phyloP scores from a whole-genome alignment of 495 filamentous ascomycete species.

The Chlorociboria aeruginascens region DNA sequence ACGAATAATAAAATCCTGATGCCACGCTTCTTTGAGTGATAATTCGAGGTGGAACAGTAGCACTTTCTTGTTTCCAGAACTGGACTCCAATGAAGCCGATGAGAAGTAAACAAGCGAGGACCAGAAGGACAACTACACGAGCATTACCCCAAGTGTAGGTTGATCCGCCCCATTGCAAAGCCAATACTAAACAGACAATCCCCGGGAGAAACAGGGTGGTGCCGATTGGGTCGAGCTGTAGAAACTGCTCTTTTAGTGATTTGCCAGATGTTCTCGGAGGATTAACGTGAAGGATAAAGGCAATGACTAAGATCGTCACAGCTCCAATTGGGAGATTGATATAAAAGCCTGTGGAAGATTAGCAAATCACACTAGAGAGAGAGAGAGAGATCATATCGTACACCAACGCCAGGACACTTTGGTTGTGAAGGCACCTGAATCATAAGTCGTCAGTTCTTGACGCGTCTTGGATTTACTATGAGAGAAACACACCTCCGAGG shows the following conservation, averaged over 20 bases:
- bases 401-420: too few species aligned
- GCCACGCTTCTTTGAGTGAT: slow-evolving; percentile 55
- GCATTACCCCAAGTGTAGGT: slow-evolving; percentile 53
- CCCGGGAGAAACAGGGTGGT: slow-evolving; percentile 57
- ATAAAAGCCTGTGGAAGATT: neutral
- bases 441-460: neutral
- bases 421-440: too few species aligned
- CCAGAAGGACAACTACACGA: slow-evolving; percentile 59
- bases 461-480: slow-evolving; percentile 37
- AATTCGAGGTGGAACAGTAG: slow-evolving; percentile 61
- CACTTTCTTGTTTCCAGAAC: slow-evolving; percentile 48
- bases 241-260: slow-evolving; percentile 18
- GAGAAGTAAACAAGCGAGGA: slow-evolving; percentile 57
- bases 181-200: slow-evolving; percentile 62
- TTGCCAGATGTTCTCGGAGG: slow-evolving; percentile 19
- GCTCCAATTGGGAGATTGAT: slow-evolving; percentile 53
- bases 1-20: slow-evolving; percentile 37
- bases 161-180: slow-evolving; percentile 77
- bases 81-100: slow-evolving; percentile 50
- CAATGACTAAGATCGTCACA: slow-evolving; percentile 46
- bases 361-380: too few species aligned
- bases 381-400: too few species aligned
- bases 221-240: slow-evolving; percentile 56
- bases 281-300: slow-evolving; percentile 45
- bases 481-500: neutral